Evolutionary conservation across 139 green algal species (phyloP), one percentile per base, ranked within the genome.

Genomic region (Spirogloea muscicola): DNA sequence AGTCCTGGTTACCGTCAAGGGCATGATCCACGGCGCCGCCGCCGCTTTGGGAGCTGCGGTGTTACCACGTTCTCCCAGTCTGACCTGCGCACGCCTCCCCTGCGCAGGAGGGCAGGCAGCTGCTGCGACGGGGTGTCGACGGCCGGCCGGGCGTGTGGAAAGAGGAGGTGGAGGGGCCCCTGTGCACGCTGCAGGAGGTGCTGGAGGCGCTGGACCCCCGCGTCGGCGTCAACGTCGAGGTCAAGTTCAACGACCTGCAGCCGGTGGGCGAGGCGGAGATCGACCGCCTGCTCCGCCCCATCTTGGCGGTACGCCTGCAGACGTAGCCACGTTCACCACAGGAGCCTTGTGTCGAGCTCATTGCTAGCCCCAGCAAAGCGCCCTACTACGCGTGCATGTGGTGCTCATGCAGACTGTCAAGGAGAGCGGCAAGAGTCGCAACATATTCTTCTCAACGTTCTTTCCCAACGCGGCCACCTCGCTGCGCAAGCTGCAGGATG

Each of bases 221-320:
- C 16, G 27, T 72, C 13, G 69, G 69, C 3, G 76, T 77, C 36
- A 77, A 77, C 16, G 58, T 77, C 21, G 69, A 77, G 61, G 61
- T 77, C 18, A 77, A 77, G 51, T 77, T 77, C 61, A n/a, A n/a
- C n/a, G n/a, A n/a, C n/a, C n/a, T n/a, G n/a, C 10, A 65, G 10
- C n/a, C 25, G 1, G n/a, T 27, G 25, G 44, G 66, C 4, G 65
- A 66, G 18, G 39, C 21, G 1, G 65, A 66, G 18, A 60, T 74
- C 29, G 42, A 58, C 1, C 65, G 65, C 21, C 65, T 65, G 49
- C 65, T 74, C 33, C 40, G 37, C 5, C 25, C 65, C 1, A 44
- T 74, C 10, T 36, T 74, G 7, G n/a, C 16, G 49, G 65, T 74
- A n/a, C n/a, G n/a, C n/a, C n/a, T n/a, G n/a, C n/a, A n/a, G n/a